Base-by-base conservation (phyloP, 1,284 basidiomycete genomes). In the Marasmius tenuissimus region DNA sequence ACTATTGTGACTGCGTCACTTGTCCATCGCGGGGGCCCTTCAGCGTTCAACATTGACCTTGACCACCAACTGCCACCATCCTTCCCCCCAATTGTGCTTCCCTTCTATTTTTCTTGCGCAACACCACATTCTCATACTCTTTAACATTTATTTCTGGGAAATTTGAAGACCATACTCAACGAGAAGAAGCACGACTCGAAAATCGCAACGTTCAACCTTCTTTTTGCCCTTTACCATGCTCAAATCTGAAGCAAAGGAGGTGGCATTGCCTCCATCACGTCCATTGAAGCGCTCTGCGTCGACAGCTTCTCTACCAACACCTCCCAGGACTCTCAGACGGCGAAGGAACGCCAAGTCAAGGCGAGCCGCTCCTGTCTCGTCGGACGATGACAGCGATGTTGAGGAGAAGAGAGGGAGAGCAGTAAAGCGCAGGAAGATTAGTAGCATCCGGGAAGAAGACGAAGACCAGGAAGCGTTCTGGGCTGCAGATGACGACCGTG, bases 381-480 rank as follows among this genome's bases (percentile, higher is more conserved):
- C 57, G 22, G 59, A 58, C 10, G 53, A 60, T 16, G 62, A 63
- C 27, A 57, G 53, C 22, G 62, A 63, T 33, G 70, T 69, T 52
- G 66, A 70, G 39, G 65, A 69, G 58, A 52, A 38, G 38, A 61
- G 48, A 27, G 34, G 39, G 58, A 14, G 66, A 65, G 22, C 68
- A 68, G 18, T 39, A 20, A 81, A 81, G 72, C 78, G 74, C 61
- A 69, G 77, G 59, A 66, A 73, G 62, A 71, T 71, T 27, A 70
- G 66, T 22, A 63, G 67, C 48, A 65, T 61, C 16, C 60, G 62
- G 33, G 62, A 58, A 12, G 60, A 71, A 11, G 69, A 70, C n/a
- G 76, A 73, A 38, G 76, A 75, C 20, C 76, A 81, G 66, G 78
- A 80, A 38, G 76, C 75, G 5, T 81, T 81, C 61, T 81, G 79